A percentile compares a stretch with the other conserved stretches of the same genome.
Evolutionary conservation across 352 stramenopile genomes (phyloP).

Genomic region (Globisporangium nagaii): DNA sequence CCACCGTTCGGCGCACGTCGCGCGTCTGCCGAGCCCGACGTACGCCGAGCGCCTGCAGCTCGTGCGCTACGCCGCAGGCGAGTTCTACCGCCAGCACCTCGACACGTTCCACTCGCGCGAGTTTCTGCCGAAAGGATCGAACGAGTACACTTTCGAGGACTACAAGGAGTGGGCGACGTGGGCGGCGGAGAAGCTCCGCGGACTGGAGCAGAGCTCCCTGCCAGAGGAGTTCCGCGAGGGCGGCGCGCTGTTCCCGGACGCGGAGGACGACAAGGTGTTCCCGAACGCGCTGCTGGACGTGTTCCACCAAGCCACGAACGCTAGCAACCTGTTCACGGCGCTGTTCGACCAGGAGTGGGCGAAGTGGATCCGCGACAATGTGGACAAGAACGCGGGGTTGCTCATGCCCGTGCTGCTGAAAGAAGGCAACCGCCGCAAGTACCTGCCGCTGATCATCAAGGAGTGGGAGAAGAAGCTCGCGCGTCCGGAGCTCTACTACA

Average conservation of each 20-base stretch:
- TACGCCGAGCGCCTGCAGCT: constrained; percentile 72
- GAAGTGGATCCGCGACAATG: constrained; percentile 52
- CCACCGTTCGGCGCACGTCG: constrained; percentile 47
- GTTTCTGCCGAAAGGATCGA: constrained; percentile 47
- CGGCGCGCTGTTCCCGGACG: constrained; percentile 49
- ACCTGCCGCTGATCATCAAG: constrained; percentile 48
- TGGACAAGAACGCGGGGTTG: constrained; percentile 45
- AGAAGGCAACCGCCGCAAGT: constrained; percentile 38
- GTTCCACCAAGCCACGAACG: constrained; percentile 47
- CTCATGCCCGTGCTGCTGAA: constrained; percentile 40
- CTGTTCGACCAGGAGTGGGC: constrained; percentile 48
- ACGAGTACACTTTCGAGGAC: constrained; percentile 40
- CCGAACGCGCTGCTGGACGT: constrained; percentile 54
- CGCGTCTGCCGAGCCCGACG: constrained; percentile 61
- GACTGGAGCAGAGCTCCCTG: constrained; percentile 32
- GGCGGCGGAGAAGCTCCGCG: constrained; percentile 42
- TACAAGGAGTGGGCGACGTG: constrained; percentile 65
- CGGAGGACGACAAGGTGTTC: constrained; percentile 46
- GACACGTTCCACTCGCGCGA: constrained; percentile 78
- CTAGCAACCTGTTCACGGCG: constrained; percentile 56
- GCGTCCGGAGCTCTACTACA: constrained; percentile 48
- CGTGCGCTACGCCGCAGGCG: constrained; percentile 67
- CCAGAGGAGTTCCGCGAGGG: constrained; percentile 57
- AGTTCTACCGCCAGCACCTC: constrained; percentile 81
- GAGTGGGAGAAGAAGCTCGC: constrained; percentile 61